Evolutionary conservation across 2,329 filamentous ascomycete species (phyloP), one percentile per base, ranked within the genome.

Genomic region (Arthrobotrys entomopaga): DNA sequence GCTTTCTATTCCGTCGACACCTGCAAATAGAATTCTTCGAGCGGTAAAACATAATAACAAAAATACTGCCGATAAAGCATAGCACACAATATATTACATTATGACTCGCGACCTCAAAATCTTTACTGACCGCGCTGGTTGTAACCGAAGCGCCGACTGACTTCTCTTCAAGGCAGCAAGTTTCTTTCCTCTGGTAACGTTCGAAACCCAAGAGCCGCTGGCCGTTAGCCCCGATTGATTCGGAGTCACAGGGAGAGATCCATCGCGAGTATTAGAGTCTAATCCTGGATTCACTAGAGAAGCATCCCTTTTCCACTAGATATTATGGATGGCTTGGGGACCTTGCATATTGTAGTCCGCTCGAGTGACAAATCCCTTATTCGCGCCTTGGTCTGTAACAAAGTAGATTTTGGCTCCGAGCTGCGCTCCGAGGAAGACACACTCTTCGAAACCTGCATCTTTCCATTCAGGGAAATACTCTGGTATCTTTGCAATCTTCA

Each of bases 381-480:
- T 87, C 53, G 85, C 81, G 3, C 88, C 88, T 77, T 88, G 87
- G 79, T 91, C 89, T 2, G 88, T 84, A 8, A 90, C 86, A 80
- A 91, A 91, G 56, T 91, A 82, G 20, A 91, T 87, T 81, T 90
- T 91, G 1, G 91, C 92, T 0, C 91, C 92, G 34, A 97, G 90
- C 82, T 96, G 92, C 1, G 92, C 91, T 10, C 93, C 93, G 5
- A 97, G 84, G 82, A 97, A 97, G 79, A 89, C 88, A 56, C 91
- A 88, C 82, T 97, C 93, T 79, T 97, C 93, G 79, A 87, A 86
- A 65, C 87, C 85, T 77, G 89, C 87, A 82, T 91, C 93, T 80
- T 92, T 92, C 92, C 93, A 97, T 81, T 97, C 93, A 10, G 90
- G 87, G 77, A 97, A 90, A 81, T 97, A 97, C 61, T 91, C 90